These are phyloP conservation scores for Glomus cerebriforme DNA, from an alignment of 192 early-diverging fungal species.

Conservation along the genomic window DNA sequence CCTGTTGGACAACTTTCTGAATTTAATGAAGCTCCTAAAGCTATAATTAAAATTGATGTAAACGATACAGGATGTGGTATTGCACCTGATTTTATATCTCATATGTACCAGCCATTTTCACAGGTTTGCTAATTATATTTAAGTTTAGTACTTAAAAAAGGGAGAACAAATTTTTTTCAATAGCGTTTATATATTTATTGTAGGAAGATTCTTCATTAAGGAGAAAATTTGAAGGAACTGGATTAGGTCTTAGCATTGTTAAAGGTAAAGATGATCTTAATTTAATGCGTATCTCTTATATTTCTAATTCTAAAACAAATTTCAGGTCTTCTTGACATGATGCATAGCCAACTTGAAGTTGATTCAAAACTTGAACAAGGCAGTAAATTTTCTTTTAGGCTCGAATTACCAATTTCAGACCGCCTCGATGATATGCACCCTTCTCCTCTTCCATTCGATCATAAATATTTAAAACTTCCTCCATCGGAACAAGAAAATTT, in stretches of 20 bases:
- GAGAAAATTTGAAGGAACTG: conserved; percentile 16
- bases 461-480: not conserved
- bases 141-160: not conserved
- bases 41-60: not conserved
- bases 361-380: not conserved
- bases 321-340: not conserved
- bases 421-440: not conserved
- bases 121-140: not conserved
- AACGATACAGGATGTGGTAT: not conserved
- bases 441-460: not conserved
- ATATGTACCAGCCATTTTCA: conserved; percentile 13
- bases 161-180: not conserved
- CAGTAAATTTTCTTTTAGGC: not conserved
- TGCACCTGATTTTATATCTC: not conserved
- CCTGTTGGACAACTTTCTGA: not conserved
- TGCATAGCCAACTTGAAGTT: conserved; percentile 4
- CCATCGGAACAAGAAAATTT: not conserved
- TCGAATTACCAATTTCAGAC: not conserved
- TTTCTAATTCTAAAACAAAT: not conserved
- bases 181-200: not conserved
- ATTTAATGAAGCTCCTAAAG: not conserved
- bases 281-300: not conserved
- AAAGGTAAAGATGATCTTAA: not conserved
- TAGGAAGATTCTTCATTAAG: conserved; percentile 13
- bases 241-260: conserved; percentile 11